A percentile compares a stretch with the other conserved stretches of the same genome.
Conservation (phyloP, 2,329 filamentous ascomycete species). For the Aspergillus cejpii region DNA sequence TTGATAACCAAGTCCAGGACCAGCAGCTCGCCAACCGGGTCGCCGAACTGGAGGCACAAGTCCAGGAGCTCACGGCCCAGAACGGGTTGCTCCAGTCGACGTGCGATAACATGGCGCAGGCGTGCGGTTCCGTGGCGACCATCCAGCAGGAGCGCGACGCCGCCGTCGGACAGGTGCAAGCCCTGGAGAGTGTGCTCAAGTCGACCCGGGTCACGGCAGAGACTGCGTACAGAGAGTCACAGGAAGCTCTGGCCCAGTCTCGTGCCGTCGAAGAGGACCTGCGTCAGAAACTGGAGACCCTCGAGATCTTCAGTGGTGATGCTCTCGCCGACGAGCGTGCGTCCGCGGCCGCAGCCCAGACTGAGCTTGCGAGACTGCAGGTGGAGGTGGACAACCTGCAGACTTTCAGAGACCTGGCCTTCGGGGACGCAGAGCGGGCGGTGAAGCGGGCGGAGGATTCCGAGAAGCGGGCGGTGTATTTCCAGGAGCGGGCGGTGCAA, state of each 20-base stretch:
- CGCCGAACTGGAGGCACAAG: background rate
- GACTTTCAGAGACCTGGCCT: conserved; percentile 3
- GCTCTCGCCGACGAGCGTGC: conserved; percentile 6
- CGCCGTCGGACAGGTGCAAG: background rate
- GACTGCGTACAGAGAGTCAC: conserved; percentile 2
- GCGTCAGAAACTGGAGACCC: conserved; percentile 5
- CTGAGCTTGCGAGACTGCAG: background rate
- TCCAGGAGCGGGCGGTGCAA: conserved; percentile 6
- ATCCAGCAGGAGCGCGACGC: conserved; percentile 7
- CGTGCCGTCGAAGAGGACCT: background rate
- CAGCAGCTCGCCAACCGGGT: background rate
- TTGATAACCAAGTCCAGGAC: no score
- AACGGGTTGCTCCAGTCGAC: background rate
- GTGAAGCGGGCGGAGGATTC: conserved; percentile 2
- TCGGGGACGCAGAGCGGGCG: conserved; percentile 10
- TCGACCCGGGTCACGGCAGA: background rate
- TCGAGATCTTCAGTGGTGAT: conserved; percentile 7
- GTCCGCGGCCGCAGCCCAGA: background rate
- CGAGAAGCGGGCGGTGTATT: no score
- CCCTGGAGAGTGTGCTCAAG: conserved; percentile 4
- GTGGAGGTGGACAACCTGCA: conserved; percentile 6
- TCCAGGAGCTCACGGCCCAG: background rate
- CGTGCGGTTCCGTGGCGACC: background rate
- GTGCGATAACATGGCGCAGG: background rate
- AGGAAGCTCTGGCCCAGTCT: background rate